Evolutionary conservation across 139 green algal genomes (phyloP), one percentile per base, ranked within the genome.

Genomic region (Chlorella sp.): DNA sequence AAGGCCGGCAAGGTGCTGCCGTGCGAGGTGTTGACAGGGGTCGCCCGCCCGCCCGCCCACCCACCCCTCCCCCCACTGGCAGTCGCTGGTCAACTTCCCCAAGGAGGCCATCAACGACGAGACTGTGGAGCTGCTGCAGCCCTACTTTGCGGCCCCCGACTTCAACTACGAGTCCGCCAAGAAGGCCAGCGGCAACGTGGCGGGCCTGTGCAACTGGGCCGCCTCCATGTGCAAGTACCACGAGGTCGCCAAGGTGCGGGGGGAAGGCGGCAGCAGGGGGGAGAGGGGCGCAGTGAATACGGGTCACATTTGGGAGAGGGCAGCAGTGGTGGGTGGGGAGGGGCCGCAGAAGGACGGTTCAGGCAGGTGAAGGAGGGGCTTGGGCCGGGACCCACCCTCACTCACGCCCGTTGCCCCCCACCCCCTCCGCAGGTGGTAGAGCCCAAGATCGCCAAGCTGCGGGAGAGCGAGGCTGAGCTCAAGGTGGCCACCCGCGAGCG

Each of bases 151-250:
- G 0, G 90, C 93, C 11, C 91, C 92, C 30, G 96, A 98, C 90
- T 99, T 98, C 93, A 98, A 95, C 89, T 98, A 93, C 83, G 94
- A 98, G 8, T 81, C 87, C 30, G 96, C 96, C 36, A 95, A 96
- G 85, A 98, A 98, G 84, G 93, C 93, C 7, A 89, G 74, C 68
- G 90, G 93, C 70, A 96, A 95, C 84, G 94, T 98, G 70, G 95
- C 94, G 41, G 96, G 96, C 6, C 91, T 99, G 38, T 98, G 95
- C 86, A 98, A 97, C 89, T 99, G 96, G 96, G 92, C 95, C 17
- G 89, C 93, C 41, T 91, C 95, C 64, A 99, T 99, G 96, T 96
- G 92, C 91, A 98, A 93, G 65, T 99, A 98, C 90, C 96, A 99
- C 87, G 84, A 94, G 56, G 95, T 99, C 28, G 90, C 92, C 51